Evolutionary conservation across 352 stramenopile genomes (phyloP), one percentile per base, ranked within the genome.

Genomic region (Pythium coloratum): DNA sequence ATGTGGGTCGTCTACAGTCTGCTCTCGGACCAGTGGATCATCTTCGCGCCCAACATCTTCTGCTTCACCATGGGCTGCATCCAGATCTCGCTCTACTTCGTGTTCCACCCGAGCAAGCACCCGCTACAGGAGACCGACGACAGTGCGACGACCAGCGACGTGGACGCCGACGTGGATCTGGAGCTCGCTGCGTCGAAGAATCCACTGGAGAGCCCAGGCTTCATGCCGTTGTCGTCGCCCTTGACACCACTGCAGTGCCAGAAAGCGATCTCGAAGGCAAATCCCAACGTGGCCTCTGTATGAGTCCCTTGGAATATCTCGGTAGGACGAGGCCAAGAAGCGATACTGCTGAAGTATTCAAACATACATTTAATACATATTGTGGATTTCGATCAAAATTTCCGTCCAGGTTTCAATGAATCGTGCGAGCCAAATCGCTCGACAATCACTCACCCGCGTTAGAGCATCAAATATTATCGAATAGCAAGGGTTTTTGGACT

Each of bases 1-100:
- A 70, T 84, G 60, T 84, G 78, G 76, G 73, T 84, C 69, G 75
- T 55, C n/a, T 84, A 82, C 75, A 73, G 74, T 34, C 59, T 71
- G 7, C 69, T 85, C 55, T 66, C 73, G 28, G 50, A 59, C 6
- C 61, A 83, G 26, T 78, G 70, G 78, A 82, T 87, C 58, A 65
- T 86, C 46, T 79, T 86, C 66, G 68, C 75, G 20, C 77, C 76
- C 38, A 86, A 86, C 58, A 64, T 76, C 26, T 69, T 72, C 49
- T 84, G 76, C 36, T 63, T 70, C 44, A 67, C 54, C 2, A 59
- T 86, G 13, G 76, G 69, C 12, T 80, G 47, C 54, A 0, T 59
- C 54, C 76, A 84, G 38, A 56, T 83, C 32, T 58, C 60, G 0
- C 64, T 84, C n/a, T 84, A 82, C 62, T 57, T 76, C 56, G 62